Evolutionary conservation across 116 monocot species (phyloP), one percentile per base, ranked within the genome.

Genomic region (Cymodocea nodosa): DNA sequence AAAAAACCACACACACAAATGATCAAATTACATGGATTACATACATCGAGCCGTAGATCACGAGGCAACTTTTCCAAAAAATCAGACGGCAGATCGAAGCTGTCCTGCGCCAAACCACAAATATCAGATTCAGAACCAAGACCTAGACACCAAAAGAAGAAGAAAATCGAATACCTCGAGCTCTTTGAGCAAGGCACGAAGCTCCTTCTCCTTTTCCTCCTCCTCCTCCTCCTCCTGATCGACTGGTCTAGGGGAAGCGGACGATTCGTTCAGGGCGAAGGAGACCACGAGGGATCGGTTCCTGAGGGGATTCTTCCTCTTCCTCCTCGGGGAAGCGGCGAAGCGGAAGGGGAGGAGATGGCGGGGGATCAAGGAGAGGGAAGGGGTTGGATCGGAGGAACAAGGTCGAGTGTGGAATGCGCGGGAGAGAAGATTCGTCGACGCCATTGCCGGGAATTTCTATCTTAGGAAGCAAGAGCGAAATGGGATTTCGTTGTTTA

Each of bases 1-100:
- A 17, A 73, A 65, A 62, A 77, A 68, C 15, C 50, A 54, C 55
- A 60, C 64, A 48, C 2, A 17, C 2, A 70, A 30, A 9, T 13
- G 56, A 76, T 5, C n/a, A 30, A 37, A n/a, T 16, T 36, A 37
- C 37, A 1, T 37, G 36, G 36, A 37, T 40, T 30, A 64, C 51
- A 24, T n/a, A 64, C 94, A 75, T 94, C 94, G 20, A 89, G 76
- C 70, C 89, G 86, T 35, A 94, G 94, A 71, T 94, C 94, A 1
- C 73, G 52, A 13, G 94, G 94, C 11, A 94, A 81, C 35, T 75
- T 78, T 2, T 84, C 78, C 34, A 94, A 72, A 76, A 75, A 94
- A 75, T 89, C 89, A 20, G 80, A 57, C 11, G 94, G 89, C 36
- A 94, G 78, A 53, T 65, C 69, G 65, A 94, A 69, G 76, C 80